Percentiles rank a stretch among this genome's conserved stretches.
Evolutionary conservation across 2,329 filamentous ascomycete species (phyloP).

Genomic region (Podosphaera xanthii): DNA sequence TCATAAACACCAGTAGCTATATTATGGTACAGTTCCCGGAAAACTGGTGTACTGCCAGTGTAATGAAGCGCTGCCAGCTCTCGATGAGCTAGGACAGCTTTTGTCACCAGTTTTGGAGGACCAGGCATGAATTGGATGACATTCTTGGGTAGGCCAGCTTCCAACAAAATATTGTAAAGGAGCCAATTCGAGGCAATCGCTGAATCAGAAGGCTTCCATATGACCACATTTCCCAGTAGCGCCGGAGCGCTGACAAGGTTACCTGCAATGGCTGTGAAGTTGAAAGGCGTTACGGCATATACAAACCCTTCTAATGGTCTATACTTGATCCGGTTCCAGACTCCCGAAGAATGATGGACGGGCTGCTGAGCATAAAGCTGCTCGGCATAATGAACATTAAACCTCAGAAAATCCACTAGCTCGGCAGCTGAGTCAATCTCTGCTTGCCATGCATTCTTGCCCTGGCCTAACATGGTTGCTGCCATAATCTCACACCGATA

Average conservation of each 20-base stretch:
- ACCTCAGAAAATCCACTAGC: slow-evolving; percentile 76
- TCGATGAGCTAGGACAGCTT: slow-evolving; percentile 49
- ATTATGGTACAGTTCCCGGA: slow-evolving; percentile 69
- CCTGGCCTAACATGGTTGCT: slow-evolving; percentile 83
- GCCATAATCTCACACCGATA: slow-evolving; percentile 96
- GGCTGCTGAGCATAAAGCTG: slow-evolving; percentile 79
- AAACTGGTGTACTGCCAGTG: slow-evolving; percentile 79
- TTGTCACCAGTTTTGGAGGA: slow-evolving; percentile 64
- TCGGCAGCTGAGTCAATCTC: slow-evolving; percentile 93
- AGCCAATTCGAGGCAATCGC: slow-evolving; percentile 84
- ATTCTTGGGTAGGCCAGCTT: slow-evolving; percentile 70
- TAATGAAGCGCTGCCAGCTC: slow-evolving; percentile 85
- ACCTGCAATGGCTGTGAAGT: slow-evolving; percentile 86
- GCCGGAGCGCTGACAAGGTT: slow-evolving; percentile 69
- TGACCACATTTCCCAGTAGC: slow-evolving; percentile 76
- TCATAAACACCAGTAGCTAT: slow-evolving; percentile 65
- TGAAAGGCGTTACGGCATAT: slow-evolving; percentile 85
- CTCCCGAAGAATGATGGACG: slow-evolving; percentile 53
- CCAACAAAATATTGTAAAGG: slow-evolving; percentile 70
- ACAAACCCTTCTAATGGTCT: slow-evolving; percentile 84
- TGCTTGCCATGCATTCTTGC: slow-evolving; percentile 98
- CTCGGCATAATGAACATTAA: slow-evolving; percentile 85
- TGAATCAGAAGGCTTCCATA: slow-evolving; percentile 89
- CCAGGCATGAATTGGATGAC: slow-evolving; percentile 91
- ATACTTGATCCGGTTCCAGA: slow-evolving; percentile 86